phyloP scores from a whole-genome alignment of 345 rosid species.

The Camelina sativa region DNA sequence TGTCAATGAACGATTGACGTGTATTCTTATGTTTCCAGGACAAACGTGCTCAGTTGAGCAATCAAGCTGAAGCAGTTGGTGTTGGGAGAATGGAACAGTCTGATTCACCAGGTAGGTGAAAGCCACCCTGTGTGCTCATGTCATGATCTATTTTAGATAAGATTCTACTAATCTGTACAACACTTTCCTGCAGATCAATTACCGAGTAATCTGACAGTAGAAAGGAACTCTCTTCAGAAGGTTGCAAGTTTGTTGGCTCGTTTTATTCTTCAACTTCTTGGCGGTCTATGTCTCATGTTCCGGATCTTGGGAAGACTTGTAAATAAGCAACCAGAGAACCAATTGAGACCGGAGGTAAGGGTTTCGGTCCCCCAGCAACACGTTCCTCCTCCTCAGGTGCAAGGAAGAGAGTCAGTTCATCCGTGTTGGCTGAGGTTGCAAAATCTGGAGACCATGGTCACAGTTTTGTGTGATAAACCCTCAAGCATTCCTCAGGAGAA shows the following conservation, averaged over 20 bases:
- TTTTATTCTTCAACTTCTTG: slow-evolving; percentile 57
- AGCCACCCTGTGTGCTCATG: slow-evolving; percentile 4
- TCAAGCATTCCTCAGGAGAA: slow-evolving; percentile 84
- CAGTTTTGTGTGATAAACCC: slow-evolving; percentile 67
- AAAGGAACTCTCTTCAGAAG: slow-evolving; percentile 47
- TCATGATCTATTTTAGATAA: slow-evolving; percentile 7
- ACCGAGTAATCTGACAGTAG: slow-evolving; percentile 36
- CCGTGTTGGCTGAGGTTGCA: slow-evolving; percentile 92
- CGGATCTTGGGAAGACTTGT: slow-evolving; percentile 54
- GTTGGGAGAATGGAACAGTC: slow-evolving; percentile 44
- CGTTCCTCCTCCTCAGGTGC: slow-evolving; percentile 47
- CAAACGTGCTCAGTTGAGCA: slow-evolving; percentile 34
- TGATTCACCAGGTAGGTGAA: slow-evolving; percentile 51
- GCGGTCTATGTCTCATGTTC: slow-evolving; percentile 53
- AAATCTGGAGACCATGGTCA: slow-evolving; percentile 68
- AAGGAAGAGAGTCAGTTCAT: slow-evolving; percentile 54
- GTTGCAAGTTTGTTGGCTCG: slow-evolving; percentile 44
- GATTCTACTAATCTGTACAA: slow-evolving; percentile 19
- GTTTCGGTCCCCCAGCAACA: slow-evolving; percentile 48
- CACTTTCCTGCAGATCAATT: slow-evolving; percentile 55
- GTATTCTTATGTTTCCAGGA: slow-evolving; percentile 34
- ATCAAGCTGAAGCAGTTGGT: slow-evolving; percentile 47
- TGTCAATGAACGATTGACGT: background rate
- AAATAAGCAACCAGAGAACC: slow-evolving; percentile 49
- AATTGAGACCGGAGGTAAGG: slow-evolving; percentile 41